Percentiles rank a stretch among this genome's conserved stretches.
Evolutionary conservation across 495 filamentous ascomycete genomes (phyloP).

Genomic region (Halenospora varia): DNA sequence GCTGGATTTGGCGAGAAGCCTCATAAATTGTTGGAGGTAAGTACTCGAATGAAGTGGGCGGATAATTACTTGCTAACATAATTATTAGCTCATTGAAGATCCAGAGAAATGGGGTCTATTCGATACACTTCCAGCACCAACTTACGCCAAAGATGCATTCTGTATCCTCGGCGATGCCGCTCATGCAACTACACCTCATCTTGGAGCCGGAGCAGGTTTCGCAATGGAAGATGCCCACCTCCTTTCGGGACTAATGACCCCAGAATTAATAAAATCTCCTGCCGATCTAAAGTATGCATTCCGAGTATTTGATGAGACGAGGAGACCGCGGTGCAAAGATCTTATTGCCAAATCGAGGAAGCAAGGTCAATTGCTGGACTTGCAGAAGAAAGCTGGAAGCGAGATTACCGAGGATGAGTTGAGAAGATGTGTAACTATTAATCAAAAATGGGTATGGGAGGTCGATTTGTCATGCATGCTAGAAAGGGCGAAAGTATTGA

Average conservation of each 20-base stretch:
- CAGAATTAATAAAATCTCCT: slow-evolving; percentile 35
- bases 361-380: slow-evolving; percentile 34
- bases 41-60: background rate
- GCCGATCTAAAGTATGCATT: slow-evolving; percentile 48
- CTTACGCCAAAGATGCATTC: slow-evolving; percentile 47
- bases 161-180: slow-evolving; percentile 66
- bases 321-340: slow-evolving; percentile 42
- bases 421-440: slow-evolving; percentile 4
- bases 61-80: slow-evolving; percentile 12
- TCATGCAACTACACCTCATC: slow-evolving; percentile 65
- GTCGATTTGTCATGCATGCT: background rate
- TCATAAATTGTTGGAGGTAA: slow-evolving; percentile 38
- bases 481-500: background rate
- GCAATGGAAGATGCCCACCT: slow-evolving; percentile 64
- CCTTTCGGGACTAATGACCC: slow-evolving; percentile 48
- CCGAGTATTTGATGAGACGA: slow-evolving; percentile 53
- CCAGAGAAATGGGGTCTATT: slow-evolving; percentile 60
- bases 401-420: slow-evolving; percentile 39
- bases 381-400: slow-evolving; percentile 34
- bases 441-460: background rate
- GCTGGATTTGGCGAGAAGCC: slow-evolving; percentile 46
- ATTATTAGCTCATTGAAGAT: slow-evolving; percentile 33
- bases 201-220: slow-evolving; percentile 62
- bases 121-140: slow-evolving; percentile 49
- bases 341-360: slow-evolving; percentile 33